These are phyloP conservation scores for Sphaceloma murrayae DNA, from an alignment of 2,329 filamentous ascomycete genomes.

Conservation along the genomic window DNA sequence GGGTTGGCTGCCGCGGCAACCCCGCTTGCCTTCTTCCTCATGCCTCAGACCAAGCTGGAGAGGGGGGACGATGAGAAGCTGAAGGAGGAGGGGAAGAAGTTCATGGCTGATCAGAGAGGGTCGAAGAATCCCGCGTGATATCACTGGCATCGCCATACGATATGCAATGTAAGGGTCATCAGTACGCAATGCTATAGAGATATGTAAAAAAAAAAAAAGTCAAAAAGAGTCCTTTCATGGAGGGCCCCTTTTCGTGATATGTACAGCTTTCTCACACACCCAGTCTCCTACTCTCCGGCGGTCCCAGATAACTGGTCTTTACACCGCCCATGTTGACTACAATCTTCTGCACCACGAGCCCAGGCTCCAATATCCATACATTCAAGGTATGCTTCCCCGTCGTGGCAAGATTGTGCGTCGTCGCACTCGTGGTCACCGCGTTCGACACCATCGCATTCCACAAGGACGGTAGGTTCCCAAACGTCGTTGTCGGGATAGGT, in stretches of 20 bases:
- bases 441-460: slow-evolving; percentile 44
- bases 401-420: slow-evolving; percentile 28
- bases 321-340: slow-evolving; percentile 30
- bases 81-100: slow-evolving; percentile 18
- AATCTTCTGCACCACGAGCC: slow-evolving; percentile 34
- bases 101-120: slow-evolving; percentile 1
- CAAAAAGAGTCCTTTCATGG: no score
- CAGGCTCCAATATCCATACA: slow-evolving; percentile 39
- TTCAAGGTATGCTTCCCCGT: slow-evolving; percentile 36
- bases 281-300: slow-evolving; percentile 26
- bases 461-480: slow-evolving; percentile 33
- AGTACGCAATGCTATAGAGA: no score
- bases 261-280: no score
- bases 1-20: slow-evolving; percentile 31
- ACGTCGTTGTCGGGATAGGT: slow-evolving; percentile 23
- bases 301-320: slow-evolving; percentile 29
- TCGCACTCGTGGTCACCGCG: slow-evolving; percentile 41
- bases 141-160: no score
- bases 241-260: no score
- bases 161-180: no score
- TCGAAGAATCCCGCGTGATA: no score
- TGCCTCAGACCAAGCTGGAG: slow-evolving; percentile 28
- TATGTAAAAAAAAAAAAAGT: no score
- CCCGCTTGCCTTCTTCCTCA: slow-evolving; percentile 28
- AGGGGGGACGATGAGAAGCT: slow-evolving; percentile 16